Evolutionary conservation across 2,329 filamentous ascomycete species (phyloP), one percentile per base, ranked within the genome.

Genomic region (Alternaria triticimaculans): DNA sequence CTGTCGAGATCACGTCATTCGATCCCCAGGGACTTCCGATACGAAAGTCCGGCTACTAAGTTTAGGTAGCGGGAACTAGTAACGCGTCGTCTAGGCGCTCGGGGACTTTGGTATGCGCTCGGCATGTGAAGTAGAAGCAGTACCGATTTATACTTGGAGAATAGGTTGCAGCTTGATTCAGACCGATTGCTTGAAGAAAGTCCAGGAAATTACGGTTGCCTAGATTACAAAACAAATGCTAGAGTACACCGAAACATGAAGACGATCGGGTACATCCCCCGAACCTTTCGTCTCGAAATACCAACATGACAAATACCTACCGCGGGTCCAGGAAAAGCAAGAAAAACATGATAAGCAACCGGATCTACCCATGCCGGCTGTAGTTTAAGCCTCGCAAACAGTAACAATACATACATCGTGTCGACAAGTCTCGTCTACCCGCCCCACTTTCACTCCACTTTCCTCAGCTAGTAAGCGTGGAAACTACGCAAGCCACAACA

Each of bases 401-500:
- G 37, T 41, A 48, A 48, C 18, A 23, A 48, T 21, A 23, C 26
- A 28, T 28, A 21, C 28, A 33, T 33, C 28, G 21, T 14, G 21
- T 48, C 18, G 18, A 48, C 44, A 23, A 20, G 21, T 44, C 15
- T 26, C 48, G 41, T 14, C 41, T 30, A 25, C 33, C 48, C 65
- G 51, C 65, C 67, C 67, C 66, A 44, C 44, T 54, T 25, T 26
- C 7, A 43, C 58, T 64, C 66, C 62, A 64, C 63, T 23, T n/a
- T 44, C 28, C 23, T 72, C 75, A 76, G 72, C 72, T 76, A 63
- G 60, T 62, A 66, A 64, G 66, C 66, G 60, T 63, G 64, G 66
- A 72, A 60, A 50, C 55, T 57, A 58, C 46, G 56, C 46, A 58
- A 58, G 56, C 56, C 56, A 26, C 23, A 26, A 11, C 18, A 20